Evolutionary conservation across 805 yeast species (phyloP).

Genomic region (Brettanomyces nanus): DNA sequence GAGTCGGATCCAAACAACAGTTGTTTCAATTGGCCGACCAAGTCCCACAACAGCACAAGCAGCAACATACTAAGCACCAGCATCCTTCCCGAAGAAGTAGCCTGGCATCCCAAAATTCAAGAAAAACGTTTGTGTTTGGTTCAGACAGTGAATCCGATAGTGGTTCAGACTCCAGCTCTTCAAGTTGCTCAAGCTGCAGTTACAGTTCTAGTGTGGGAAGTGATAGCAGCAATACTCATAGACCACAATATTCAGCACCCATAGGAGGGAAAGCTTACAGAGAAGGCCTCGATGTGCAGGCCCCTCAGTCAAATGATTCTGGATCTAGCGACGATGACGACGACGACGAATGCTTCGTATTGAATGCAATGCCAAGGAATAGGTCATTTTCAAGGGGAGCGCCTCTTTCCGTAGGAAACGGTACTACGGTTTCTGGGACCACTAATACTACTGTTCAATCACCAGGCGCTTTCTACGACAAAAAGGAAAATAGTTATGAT

Average conservation of each 20-base stretch:
- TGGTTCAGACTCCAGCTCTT: slow-evolving; percentile 8
- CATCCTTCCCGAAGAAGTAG: neutral
- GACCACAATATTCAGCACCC: too few species aligned
- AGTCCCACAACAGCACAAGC: slow-evolving; percentile 1
- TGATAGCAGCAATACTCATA: too few species aligned
- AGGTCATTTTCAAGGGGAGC: too few species aligned
- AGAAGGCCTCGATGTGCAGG: slow-evolving; percentile 5
- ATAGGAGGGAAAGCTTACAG: too few species aligned
- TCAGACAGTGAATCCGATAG: slow-evolving; percentile 27
- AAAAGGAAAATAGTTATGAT: neutral
- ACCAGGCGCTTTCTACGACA: neutral
- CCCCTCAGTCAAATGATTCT: slow-evolving; percentile 18
- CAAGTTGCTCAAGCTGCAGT: neutral
- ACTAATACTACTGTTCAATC: neutral
- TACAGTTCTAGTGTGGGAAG: neutral
- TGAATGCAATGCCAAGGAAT: slow-evolving; percentile 8
- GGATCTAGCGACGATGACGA: too few species aligned
- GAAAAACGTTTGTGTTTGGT: slow-evolving; percentile 28
- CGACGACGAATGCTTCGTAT: slow-evolving; percentile 11
- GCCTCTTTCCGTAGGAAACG: neutral
- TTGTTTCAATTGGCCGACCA: slow-evolving; percentile 15
- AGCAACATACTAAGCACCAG: neutral
- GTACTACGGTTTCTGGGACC: neutral
- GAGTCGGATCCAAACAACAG: slow-evolving; percentile 25
- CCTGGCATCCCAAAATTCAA: neutral